phyloP scores from a whole-genome alignment of 352 stramenopile species.

The Phytophthora ramorum region DNA sequence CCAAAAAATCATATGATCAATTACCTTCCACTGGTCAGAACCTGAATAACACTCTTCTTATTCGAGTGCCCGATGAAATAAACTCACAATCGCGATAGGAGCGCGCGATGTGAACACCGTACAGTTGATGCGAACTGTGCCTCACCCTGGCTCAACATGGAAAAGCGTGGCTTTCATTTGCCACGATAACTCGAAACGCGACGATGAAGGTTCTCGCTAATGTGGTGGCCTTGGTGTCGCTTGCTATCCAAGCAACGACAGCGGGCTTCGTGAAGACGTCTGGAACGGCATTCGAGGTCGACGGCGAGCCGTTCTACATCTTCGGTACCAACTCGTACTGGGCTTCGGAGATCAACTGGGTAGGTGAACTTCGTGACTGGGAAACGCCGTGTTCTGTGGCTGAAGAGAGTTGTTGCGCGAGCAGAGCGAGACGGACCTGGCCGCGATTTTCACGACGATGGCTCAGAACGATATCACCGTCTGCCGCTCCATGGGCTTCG shows the following conservation, averaged over 20 bases:
- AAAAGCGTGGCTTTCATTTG: not conserved
- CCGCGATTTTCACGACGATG: slow-evolving; percentile 33
- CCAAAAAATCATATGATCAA: too few species aligned
- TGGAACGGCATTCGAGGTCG: slow-evolving; percentile 24
- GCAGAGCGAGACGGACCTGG: slow-evolving; percentile 27
- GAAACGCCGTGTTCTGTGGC: not conserved
- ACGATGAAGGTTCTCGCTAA: not conserved
- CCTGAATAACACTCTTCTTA: too few species aligned
- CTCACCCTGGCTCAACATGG: not conserved
- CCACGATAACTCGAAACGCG: not conserved
- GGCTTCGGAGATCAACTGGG: slow-evolving; percentile 19
- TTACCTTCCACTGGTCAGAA: too few species aligned
- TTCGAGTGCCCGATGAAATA: too few species aligned
- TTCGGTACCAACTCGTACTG: slow-evolving; percentile 33
- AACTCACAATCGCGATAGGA: not conserved
- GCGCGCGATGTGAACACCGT: not conserved
- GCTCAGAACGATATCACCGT: slow-evolving; percentile 29
- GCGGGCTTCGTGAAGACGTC: slow-evolving; percentile 5
- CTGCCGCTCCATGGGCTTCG: slow-evolving; percentile 29
- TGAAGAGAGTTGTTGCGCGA: not conserved
- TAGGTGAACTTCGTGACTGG: not conserved
- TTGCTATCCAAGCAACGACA: not conserved
- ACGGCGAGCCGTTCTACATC: slow-evolving; percentile 28
- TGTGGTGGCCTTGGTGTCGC: not conserved
- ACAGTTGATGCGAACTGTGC: not conserved